These are phyloP conservation scores for Fonsecaea erecta DNA, from an alignment of 2,329 filamentous ascomycete genomes.

Conservation along the genomic window DNA sequence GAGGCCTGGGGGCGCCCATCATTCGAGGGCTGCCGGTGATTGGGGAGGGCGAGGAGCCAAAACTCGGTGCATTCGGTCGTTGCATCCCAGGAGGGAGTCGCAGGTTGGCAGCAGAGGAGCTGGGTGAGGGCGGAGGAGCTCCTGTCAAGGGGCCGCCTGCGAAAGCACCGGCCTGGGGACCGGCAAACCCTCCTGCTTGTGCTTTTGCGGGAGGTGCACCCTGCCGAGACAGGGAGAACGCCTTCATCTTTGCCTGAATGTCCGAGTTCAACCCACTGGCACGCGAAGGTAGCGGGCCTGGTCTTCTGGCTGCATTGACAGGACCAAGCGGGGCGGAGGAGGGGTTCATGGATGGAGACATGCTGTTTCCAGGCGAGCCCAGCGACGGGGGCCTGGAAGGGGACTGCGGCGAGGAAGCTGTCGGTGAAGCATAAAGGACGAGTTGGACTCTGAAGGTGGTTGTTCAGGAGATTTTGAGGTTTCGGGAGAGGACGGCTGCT, in stretches of 20 bases:
- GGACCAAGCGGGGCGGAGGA: constrained; percentile 85
- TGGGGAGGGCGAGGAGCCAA: constrained; percentile 50
- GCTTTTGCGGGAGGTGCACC: constrained; percentile 53
- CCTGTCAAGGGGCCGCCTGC: constrained; percentile 42
- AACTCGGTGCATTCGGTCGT: constrained; percentile 44
- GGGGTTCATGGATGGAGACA: constrained; percentile 63
- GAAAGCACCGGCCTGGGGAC: constrained; percentile 29
- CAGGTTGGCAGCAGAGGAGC: constrained; percentile 19
- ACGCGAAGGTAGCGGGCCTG: constrained; percentile 49
- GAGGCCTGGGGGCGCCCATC: constrained; percentile 44
- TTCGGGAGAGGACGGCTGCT: constrained; percentile 28
- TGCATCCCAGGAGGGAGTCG: constrained; percentile 28
- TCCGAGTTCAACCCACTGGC: constrained; percentile 63
- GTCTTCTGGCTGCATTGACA: constrained; percentile 69
- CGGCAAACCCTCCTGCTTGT: constrained; percentile 35
- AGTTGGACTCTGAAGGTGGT: constrained; percentile 15
- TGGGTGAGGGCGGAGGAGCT: constrained; percentile 27
- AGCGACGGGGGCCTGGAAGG: constrained; percentile 28
- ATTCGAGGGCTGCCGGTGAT: constrained; percentile 45
- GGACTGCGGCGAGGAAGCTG: constrained; percentile 12
- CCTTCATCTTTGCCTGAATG: constrained; percentile 71
- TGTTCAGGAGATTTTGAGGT: constrained; percentile 23
- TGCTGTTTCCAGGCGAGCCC: constrained; percentile 8
- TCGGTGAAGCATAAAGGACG: constrained; percentile 9
- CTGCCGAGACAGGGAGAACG: constrained; percentile 69